Percentiles rank a stretch among this genome's conserved stretches.
Evolutionary conservation across 1,139 yeast genomes (phyloP).

Genomic region (Sugiyamaella japonica): DNA sequence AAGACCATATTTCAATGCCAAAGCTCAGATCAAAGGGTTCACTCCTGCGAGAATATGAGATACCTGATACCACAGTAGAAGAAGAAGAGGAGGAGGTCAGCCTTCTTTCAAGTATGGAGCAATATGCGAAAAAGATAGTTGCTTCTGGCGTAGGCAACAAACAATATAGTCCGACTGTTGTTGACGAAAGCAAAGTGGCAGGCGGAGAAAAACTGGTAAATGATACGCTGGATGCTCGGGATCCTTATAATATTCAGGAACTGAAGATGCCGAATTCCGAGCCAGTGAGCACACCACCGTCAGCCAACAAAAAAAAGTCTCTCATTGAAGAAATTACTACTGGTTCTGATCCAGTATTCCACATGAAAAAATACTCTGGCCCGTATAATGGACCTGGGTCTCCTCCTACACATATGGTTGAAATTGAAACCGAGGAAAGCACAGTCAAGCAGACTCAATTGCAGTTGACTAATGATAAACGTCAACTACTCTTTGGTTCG

Average conservation of each 20-base stretch:
- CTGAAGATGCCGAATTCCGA: background rate
- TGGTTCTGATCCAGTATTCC: background rate
- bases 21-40: slow-evolving; percentile 37
- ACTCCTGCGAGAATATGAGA: slow-evolving; percentile 20
- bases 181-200: background rate
- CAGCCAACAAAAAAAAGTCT: background rate
- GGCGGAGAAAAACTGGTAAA: slow-evolving; percentile 3
- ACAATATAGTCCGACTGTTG: background rate
- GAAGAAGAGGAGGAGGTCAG: background rate
- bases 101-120: slow-evolving; percentile 3
- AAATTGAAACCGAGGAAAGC: slow-evolving; percentile 21
- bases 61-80: slow-evolving; percentile 10
- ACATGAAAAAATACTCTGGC: slow-evolving; percentile 23
- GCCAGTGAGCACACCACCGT: background rate
- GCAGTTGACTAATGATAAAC: background rate
- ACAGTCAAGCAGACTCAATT: background rate
- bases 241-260: slow-evolving; percentile 3
- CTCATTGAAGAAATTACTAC: slow-evolving; percentile 9
- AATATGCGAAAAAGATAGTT: slow-evolving; percentile 5
- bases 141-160: background rate
- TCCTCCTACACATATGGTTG: slow-evolving; percentile 30
- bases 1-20: slow-evolving; percentile 35
- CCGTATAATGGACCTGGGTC: slow-evolving; percentile 27
- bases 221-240: background rate
- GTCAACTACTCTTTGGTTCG: slow-evolving; percentile 12